phyloP scores from a whole-genome alignment of 2,329 filamentous ascomycete genomes.

The Tolypocladium album region DNA sequence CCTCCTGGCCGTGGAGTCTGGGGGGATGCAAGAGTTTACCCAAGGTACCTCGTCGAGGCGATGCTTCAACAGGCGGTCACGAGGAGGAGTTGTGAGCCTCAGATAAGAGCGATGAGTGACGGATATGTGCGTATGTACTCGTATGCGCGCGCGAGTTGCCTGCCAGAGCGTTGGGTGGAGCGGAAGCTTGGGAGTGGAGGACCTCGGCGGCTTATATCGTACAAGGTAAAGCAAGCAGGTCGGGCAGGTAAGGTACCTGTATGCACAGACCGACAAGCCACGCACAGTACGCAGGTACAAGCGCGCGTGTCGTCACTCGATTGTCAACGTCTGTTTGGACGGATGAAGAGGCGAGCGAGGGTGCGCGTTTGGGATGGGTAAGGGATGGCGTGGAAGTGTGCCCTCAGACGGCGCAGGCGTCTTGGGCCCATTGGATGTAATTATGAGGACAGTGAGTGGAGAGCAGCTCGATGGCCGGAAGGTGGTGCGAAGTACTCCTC shows the following conservation, averaged over 20 bases:
- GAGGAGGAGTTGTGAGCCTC: background rate
- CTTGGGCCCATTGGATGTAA: background rate
- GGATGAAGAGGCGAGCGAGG: background rate
- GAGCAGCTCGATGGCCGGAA: background rate
- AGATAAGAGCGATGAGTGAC: background rate
- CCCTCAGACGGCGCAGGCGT: background rate
- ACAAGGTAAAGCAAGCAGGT: background rate
- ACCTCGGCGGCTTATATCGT: background rate
- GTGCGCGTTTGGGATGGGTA: background rate
- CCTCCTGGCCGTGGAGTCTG: background rate
- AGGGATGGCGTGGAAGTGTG: background rate
- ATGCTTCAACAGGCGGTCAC: background rate
- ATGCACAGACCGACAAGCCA: background rate
- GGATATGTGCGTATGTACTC: background rate
- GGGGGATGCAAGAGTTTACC: background rate
- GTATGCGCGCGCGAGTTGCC: background rate
- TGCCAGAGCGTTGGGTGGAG: background rate
- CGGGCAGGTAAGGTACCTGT: background rate
- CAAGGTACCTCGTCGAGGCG: background rate
- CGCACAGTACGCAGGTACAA: background rate
- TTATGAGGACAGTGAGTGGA: constrained; percentile 1
- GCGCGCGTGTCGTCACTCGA: background rate
- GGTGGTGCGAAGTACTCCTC: background rate
- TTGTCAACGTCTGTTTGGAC: background rate
- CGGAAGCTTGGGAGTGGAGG: background rate